Evolutionary conservation across 768 basidiomycete species (phyloP), one percentile per base, ranked within the genome.

Genomic region (Suillus brevipes): DNA sequence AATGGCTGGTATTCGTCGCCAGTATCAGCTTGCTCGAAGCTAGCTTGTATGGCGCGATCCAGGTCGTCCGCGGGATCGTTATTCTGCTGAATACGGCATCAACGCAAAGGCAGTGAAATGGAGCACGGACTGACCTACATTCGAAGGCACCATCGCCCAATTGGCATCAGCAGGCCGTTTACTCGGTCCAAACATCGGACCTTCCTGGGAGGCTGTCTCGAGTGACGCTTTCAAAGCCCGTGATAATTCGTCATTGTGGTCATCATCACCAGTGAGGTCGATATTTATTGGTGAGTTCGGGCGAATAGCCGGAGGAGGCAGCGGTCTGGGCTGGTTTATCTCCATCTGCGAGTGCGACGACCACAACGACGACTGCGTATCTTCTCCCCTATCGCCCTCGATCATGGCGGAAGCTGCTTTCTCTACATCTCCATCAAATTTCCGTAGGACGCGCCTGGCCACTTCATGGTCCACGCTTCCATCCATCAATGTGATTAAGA

Each of bases 41-140:
- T 91, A 6, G 86, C 89, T 74, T 89, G 84, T 50, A 92, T 90
- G 1, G 89, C 91, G 34, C 87, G 85, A 68, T 84, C 87, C 75
- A 92, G 58, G 18, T 59, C 58, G 28, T 81, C 81, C 2, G 81
- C 81, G 25, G 77, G 31, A 31, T 3, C 66, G 23, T 62, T 74
- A 62, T 66, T 72, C 64, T 74, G 77, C 81, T 81, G 68, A 72
- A 45, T 68, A 73, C 58, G 56, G 61, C 66, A 66, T 38, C 38
- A 63, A 59, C 38, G 66, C 61, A 57, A 61, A 42, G 66, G 61
- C 45, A 37, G 42, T 36, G 7, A 43, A 20, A 38, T 52, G 4
- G 31, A 63, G 49, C 38, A 36, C 37, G 61, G 37, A 59, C 65
- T 13, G 50, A 73, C 73, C 71, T 78, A 90, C 90, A 72, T 89